Base-by-base conservation (phyloP, 176 grass and related monocot species). In the Oryza meyeriana region DNA sequence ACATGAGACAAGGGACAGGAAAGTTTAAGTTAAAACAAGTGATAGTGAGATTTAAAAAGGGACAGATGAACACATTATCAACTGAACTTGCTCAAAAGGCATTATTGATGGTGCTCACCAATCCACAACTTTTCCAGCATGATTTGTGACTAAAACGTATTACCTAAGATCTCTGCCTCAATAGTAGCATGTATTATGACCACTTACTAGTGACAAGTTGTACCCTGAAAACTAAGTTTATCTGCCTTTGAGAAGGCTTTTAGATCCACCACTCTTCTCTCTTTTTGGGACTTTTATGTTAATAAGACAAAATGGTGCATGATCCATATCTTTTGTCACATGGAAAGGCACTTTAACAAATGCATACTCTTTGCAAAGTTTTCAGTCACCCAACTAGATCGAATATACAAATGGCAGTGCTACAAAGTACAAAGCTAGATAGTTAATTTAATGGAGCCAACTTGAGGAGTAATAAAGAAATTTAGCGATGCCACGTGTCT, bases 261-360 rank as follows among this genome's bases (percentile, higher is more conserved):
- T 28, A 35, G 28, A 88, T 74, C 35, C 68, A 66, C 16, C 44
- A 65, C 13, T 24, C 18, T 33, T 30, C 33, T 10, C 40, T 50
- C 12, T 66, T n/a, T 55, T 55, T 22, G 3, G 20, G 1, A n/a
- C 42, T 67, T 57, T 59, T 20, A 38, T 81, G 69, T 57, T 67
- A 70, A 63, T 63, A 76, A 80, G 87, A 89, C 76, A 85, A 89
- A 80, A 81, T 28, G 47, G 27, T 86, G 22, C 71, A 35, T 63
- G 22, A 35, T 71, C 38, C 50, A 62, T 64, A 85, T 81, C 82
- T 81, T 76, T 50, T 55, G 71, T 85, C 87, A 80, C 82, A 85
- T 81, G 87, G 63, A 80, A 84, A 89, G 40, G 13, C 9, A 20
- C 77, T 70, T 85, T 81, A 81, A 76, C 36, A 76, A 76, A 70